phyloP scores from a whole-genome alignment of 306 rosid species.

The Sicyos baderoa region DNA sequence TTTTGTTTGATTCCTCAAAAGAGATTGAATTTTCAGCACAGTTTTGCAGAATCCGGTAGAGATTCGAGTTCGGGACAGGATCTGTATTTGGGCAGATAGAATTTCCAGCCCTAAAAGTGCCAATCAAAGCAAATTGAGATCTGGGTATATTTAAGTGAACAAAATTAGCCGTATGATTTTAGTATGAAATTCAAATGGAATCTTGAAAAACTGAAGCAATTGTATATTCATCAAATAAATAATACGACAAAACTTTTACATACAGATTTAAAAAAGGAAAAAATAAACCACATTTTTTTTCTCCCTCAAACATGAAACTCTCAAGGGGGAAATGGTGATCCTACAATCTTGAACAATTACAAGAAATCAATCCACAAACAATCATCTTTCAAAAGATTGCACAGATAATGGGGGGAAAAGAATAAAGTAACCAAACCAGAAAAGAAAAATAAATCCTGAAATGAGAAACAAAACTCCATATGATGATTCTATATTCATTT shows the following conservation, averaged over 20 bases:
- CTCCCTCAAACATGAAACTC: slow-evolving; percentile 12
- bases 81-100: too few species aligned
- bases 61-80: too few species aligned
- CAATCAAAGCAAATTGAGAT: too few species aligned
- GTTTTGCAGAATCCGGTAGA: too few species aligned
- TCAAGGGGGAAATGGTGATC: too few species aligned
- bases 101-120: too few species aligned
- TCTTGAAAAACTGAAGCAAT: not conserved
- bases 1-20: too few species aligned
- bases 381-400: slow-evolving; percentile 8
- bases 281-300: not conserved
- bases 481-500: too few species aligned
- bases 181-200: not conserved
- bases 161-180: too few species aligned
- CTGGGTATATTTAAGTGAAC: too few species aligned
- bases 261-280: slow-evolving; percentile 3
- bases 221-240: not conserved
- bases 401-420: not conserved
- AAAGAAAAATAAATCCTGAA: not conserved
- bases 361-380: slow-evolving; percentile 19
- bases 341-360: slow-evolving; percentile 1
- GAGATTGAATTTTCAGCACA: too few species aligned
- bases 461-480: too few species aligned
- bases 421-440: slow-evolving; percentile 10
- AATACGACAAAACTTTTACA: slow-evolving; percentile 3